Evolutionary conservation across 805 yeast species (phyloP).

Genomic region (Ogataea nakhonphanomensis): DNA sequence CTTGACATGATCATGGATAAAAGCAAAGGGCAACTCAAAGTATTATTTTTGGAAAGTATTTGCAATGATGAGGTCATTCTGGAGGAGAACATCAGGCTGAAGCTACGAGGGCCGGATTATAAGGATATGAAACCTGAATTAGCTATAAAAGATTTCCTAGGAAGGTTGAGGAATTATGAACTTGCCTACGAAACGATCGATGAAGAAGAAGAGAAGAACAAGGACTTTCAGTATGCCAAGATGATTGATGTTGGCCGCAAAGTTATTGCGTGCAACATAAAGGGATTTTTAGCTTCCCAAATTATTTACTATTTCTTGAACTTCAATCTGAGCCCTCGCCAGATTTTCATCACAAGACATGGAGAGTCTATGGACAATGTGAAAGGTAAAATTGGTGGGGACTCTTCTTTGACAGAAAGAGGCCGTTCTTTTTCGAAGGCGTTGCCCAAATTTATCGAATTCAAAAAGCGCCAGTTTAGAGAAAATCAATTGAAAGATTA

Average conservation of each 20-base stretch:
- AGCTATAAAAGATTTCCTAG: constrained; percentile 79
- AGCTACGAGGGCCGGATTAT: constrained; percentile 92
- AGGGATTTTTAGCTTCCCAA: constrained; percentile 85
- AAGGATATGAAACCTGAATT: constrained; percentile 75
- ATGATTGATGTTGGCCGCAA: constrained; percentile 96
- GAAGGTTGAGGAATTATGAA: constrained; percentile 78
- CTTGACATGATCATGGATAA: constrained; percentile 54
- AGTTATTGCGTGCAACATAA: constrained; percentile 86
- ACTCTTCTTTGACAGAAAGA: constrained; percentile 72
- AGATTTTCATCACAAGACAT: constrained; percentile 92
- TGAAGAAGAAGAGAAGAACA: constrained; percentile 60
- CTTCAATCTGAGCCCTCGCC: constrained; percentile 84
- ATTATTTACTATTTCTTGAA: constrained; percentile 85
- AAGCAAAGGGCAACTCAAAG: constrained; percentile 63
- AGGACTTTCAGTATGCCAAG: constrained; percentile 78
- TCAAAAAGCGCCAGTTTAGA: constrained; percentile 68
- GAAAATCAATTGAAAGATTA: constrained; percentile 52
- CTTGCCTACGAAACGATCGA: constrained; percentile 87
- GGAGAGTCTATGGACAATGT: constrained; percentile 91
- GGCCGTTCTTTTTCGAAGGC: constrained; percentile 76
- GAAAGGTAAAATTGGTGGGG: constrained; percentile 87
- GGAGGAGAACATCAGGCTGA: constrained; percentile 76
- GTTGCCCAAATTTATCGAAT: constrained; percentile 67
- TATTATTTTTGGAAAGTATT: constrained; percentile 79
- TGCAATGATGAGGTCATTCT: constrained; percentile 77